phyloP scores from a whole-genome alignment of 2,329 filamentous ascomycete genomes.

The Pseudofabraea citricarpa region DNA sequence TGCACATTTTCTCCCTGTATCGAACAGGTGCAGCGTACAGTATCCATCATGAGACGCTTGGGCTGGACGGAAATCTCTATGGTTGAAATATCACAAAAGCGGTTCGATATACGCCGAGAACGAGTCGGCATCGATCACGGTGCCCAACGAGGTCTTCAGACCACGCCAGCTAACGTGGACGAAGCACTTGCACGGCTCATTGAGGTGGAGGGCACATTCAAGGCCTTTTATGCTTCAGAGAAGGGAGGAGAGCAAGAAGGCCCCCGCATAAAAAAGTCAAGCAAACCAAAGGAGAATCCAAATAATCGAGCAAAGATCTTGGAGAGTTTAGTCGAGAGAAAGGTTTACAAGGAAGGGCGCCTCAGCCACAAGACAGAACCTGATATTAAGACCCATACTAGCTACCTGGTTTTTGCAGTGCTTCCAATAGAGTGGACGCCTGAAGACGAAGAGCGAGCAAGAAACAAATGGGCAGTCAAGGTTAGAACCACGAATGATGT shows the following conservation, averaged over 20 bases:
- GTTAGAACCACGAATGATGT: constrained; percentile 31
- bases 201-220: constrained; percentile 66
- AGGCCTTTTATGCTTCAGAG: constrained; percentile 50
- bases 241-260: constrained; percentile 23
- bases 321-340: constrained; percentile 32
- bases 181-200: constrained; percentile 73
- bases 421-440: constrained; percentile 82
- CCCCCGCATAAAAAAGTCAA: constrained; percentile 6
- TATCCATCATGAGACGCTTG: constrained; percentile 71
- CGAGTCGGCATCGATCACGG: constrained; percentile 63
- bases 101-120: constrained; percentile 78
- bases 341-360: constrained; percentile 70
- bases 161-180: constrained; percentile 65
- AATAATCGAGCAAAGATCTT: constrained; percentile 27
- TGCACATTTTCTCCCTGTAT: constrained; percentile 98
- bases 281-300: constrained; percentile 24
- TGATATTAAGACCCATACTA: constrained; percentile 93
- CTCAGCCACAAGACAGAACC: constrained; percentile 77
- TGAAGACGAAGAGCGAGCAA: constrained; percentile 69
- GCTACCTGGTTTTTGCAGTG: constrained; percentile 91
- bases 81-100: constrained; percentile 79
- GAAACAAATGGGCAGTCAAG: constrained; percentile 55
- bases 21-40: constrained; percentile 86
- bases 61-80: constrained; percentile 93
- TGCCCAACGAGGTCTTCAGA: constrained; percentile 50